Base-by-base conservation (phyloP, 768 basidiomycete species). In the Lyophyllum decastes region DNA sequence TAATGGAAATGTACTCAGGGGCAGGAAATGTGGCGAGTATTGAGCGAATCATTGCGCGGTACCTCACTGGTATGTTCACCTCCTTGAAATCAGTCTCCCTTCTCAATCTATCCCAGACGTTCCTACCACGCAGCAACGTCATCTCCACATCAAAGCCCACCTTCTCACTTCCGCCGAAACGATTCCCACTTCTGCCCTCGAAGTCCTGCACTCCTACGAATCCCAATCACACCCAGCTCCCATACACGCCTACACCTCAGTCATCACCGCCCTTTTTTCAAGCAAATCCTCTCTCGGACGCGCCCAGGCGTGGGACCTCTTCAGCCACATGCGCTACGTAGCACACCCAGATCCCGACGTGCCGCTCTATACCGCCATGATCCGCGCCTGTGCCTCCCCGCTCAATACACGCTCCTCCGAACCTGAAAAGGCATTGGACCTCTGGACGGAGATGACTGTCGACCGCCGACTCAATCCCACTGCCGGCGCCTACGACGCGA, bases 241-340 rank as follows among this genome's bases (percentile, higher is more conserved):
- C 0, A 85, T 92, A 67, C 78, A 78, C 40, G 84, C 90, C 0
- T 97, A 98, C 71, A 86, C 85, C 9, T 77, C 83, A 21, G 72
- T 88, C 47, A 89, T 96, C 57, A 74, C 76, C 5, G 71, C 78
- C 45, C 86, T 87, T 33, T 83, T 83, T 63, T 76, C 77, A 43
- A 74, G 77, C 25, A 76, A 74, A 8, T 80, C 77, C 26, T 74
- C 83, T 3, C 64, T 79, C 1, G 83, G 83, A 2, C 83, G 82
- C 30, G 89, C 91, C 0, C 88, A 92, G 59, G 95, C 92, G 2
- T 97, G 94, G 93, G 93, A 98, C 67, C 82, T 98, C 40, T 98
- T 93, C 70, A 78, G 90, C 2, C 96, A 99, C 71, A 95, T 97
- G 92, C 92, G 96, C 46, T 95, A 97, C 59, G 91, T 92, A 14